These are phyloP conservation scores for Metarhizium sp. DNA, from an alignment of 2,329 filamentous ascomycete genomes.

Conservation along the genomic window DNA sequence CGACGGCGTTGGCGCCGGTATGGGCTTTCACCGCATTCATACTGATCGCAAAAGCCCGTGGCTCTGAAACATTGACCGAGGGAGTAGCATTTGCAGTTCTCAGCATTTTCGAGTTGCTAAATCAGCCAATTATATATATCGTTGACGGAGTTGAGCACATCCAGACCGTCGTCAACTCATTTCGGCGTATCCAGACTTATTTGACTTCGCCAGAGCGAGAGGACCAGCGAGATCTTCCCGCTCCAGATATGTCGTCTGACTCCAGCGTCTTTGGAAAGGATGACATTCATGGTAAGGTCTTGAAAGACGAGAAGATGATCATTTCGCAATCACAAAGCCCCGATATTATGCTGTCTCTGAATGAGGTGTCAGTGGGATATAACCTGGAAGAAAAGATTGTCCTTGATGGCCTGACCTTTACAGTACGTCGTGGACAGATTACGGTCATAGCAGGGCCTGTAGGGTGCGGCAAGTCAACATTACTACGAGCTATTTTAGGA, in stretches of 20 bases:
- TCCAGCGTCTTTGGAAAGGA: background rate
- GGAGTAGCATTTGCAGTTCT: conserved; percentile 10
- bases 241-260: background rate
- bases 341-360: background rate
- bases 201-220: conserved; percentile 8
- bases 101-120: conserved; percentile 10
- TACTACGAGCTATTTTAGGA: conserved; percentile 11
- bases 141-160: conserved; percentile 11
- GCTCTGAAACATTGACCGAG: conserved; percentile 8
- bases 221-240: conserved; percentile 3
- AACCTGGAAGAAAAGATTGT: conserved; percentile 2
- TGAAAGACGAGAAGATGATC: background rate
- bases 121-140: conserved; percentile 11
- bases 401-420: conserved; percentile 5
- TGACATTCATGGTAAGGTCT: background rate
- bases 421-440: conserved; percentile 5
- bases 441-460: conserved; percentile 14
- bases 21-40: conserved; percentile 10
- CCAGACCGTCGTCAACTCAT: conserved; percentile 13
- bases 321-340: background rate
- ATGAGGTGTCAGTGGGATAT: conserved; percentile 7
- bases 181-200: conserved; percentile 12
- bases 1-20: conserved; percentile 11
- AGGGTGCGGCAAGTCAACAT: conserved; percentile 13
- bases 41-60: conserved; percentile 6